A percentile compares a stretch with the other conserved stretches of the same genome.
phyloP scores from a whole-genome alignment of 2,329 filamentous ascomycete genomes.

The Chrysoporthe deuterocubensis region DNA sequence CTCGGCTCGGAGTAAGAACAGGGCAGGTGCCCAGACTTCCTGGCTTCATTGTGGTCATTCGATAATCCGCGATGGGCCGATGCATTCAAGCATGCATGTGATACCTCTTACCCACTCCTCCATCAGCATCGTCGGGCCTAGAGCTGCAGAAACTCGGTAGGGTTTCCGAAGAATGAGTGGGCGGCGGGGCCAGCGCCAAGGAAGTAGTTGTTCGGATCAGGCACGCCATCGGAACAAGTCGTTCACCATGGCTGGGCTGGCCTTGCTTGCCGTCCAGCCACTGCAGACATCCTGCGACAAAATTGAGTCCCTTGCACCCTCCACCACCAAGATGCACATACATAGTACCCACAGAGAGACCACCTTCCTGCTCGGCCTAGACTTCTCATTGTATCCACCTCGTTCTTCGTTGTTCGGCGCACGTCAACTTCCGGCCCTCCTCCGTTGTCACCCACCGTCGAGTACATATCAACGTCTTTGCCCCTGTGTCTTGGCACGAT shows the following conservation, averaged over 20 bases:
- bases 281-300: background rate
- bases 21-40: background rate
- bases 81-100: background rate
- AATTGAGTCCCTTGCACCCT: background rate
- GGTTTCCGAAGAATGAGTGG: background rate
- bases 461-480: conserved; percentile 5
- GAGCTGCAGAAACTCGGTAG: background rate
- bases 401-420: background rate
- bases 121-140: background rate
- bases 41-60: background rate
- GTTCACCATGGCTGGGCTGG: background rate
- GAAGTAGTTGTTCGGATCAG: background rate
- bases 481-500: background rate
- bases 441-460: background rate
- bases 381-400: background rate
- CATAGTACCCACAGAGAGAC: background rate
- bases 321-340: background rate
- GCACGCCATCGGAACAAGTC: background rate
- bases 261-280: background rate
- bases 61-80: background rate
- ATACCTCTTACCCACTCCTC: background rate
- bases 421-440: background rate
- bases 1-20: conserved; percentile 7
- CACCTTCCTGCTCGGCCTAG: conserved; percentile 5
- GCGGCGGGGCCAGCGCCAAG: background rate